A percentile compares a stretch with the other conserved stretches of the same genome.
These are phyloP conservation scores for Nicotiana noctiflora DNA, from an alignment of 257 asterid species.

Conservation along the genomic window DNA sequence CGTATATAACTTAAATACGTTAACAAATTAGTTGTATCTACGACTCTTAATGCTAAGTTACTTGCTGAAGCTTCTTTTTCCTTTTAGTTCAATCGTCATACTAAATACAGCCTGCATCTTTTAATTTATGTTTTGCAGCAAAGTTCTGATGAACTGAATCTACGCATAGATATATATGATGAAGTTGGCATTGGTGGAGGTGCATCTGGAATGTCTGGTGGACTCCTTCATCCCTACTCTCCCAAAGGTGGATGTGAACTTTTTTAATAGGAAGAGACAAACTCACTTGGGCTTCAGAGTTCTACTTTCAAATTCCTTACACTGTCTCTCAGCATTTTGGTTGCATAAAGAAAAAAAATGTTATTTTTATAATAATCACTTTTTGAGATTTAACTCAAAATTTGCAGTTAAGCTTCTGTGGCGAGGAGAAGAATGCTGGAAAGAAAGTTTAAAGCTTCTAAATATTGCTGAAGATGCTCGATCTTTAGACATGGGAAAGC, in stretches of 20 bases:
- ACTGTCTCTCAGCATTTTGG: not conserved
- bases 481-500: slow-evolving; percentile 17
- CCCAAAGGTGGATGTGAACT: slow-evolving; percentile 61
- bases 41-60: not conserved
- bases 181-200: slow-evolving; percentile 96
- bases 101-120: slow-evolving; percentile 6
- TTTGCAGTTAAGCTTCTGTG: slow-evolving; percentile 85
- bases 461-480: slow-evolving; percentile 59
- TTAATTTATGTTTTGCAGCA: slow-evolving; percentile 34
- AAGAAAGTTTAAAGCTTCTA: slow-evolving; percentile 69
- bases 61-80: not conserved
- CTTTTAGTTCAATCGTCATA: slow-evolving; percentile 3
- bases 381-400: slow-evolving; percentile 9
- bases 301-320: slow-evolving; percentile 1
- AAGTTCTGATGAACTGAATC: slow-evolving; percentile 46
- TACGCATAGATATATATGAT: slow-evolving; percentile 75
- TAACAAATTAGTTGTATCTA: not conserved
- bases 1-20: not conserved
- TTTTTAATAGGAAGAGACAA: not conserved
- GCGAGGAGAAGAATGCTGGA: slow-evolving; percentile 88
- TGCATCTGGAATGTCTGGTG: slow-evolving; percentile 98
- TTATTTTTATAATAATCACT: not conserved
- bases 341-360: not conserved
- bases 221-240: slow-evolving; percentile 94
- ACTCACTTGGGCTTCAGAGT: not conserved